Evolutionary conservation across 345 rosid species (phyloP), one percentile per base, ranked within the genome.

Genomic region (Chamaenerion angustifolium): DNA sequence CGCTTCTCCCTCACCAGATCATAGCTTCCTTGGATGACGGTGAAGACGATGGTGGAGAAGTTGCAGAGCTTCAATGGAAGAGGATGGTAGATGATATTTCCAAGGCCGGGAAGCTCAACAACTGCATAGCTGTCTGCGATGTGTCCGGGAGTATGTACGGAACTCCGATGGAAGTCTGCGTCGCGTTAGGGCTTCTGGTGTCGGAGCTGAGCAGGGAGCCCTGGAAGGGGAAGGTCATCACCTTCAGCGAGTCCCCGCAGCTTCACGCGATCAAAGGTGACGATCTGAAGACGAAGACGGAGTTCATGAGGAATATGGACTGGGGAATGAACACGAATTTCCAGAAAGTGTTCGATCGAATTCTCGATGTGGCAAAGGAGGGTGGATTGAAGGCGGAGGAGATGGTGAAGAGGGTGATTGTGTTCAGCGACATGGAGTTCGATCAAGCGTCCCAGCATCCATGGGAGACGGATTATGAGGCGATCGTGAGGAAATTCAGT

Each of bases 371-470:
- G 12, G 85, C 76, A 0, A 80, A 63, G 1, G 12, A 65, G 10
- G 76, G 82, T 47, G 57, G 43, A 0, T 8, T 76, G 56, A 71
- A 65, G 43, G 65, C 75, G 0, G 82, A 76, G 23, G 61, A 76
- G 23, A 82, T 78, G 82, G 69, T 82, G 4, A 76, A 68, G 59
- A 61, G 72, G 62, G 66, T 76, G 37, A 71, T 80, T 45, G 82
- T 82, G 48, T 82, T 82, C 45, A 82, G 83, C 31, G 87, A 74
- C 54, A 85, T 85, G 92, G 85, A 77, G 8, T 85, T 80, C 17
- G 76, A 77, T 52, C 0, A 55, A 51, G 84, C 79, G 0, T 67
- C 75, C 0, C 0, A 4, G 0, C 50, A 15, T 45, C 60, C 6
- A 1, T 71, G 77, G 85, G 95, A 75, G 48, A 77, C 81, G 0